These are phyloP conservation scores for Vitis cinerea DNA, from an alignment of 164 flowering plant genomes.

Conservation along the genomic window DNA sequence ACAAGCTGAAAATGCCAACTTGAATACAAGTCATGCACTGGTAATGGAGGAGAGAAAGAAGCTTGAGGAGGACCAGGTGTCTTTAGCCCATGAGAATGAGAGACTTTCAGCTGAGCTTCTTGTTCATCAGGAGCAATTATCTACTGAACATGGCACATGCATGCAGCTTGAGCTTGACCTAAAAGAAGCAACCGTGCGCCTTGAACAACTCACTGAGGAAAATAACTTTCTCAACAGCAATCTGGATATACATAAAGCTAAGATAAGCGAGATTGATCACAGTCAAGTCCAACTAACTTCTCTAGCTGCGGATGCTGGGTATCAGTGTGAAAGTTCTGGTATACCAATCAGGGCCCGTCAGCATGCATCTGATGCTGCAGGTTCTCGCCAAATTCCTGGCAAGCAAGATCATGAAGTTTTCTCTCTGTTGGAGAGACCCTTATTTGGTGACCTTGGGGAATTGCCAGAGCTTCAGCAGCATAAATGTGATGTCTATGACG, in stretches of 20 bases:
- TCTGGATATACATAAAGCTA: conserved; percentile 39
- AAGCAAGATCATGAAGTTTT: conserved; percentile 15
- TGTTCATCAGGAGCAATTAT: conserved; percentile 35
- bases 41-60: conserved; percentile 29
- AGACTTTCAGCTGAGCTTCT: conserved; percentile 48
- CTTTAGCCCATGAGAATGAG: conserved; percentile 30
- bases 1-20: conserved; percentile 30
- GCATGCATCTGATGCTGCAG: conserved; percentile 14
- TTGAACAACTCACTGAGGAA: conserved; percentile 56
- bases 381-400: conserved; percentile 11
- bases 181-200: conserved; percentile 35
- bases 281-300: conserved; percentile 15
- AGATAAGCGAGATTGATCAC: conserved; percentile 35
- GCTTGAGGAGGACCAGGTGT: conserved; percentile 33
- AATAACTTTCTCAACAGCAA: conserved; percentile 43
- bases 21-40: conserved; percentile 21
- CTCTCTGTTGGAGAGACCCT: conserved; percentile 14
- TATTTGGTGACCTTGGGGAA: conserved; percentile 16
- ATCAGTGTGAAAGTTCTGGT: conserved; percentile 22
- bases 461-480: conserved; percentile 14
- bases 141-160: conserved; percentile 26
- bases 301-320: conserved; percentile 18
- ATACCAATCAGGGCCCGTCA: conserved; percentile 5
- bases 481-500: conserved; percentile 31
- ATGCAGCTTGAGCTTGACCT: conserved; percentile 42